Evolutionary conservation across 148 eudicot genomes (phyloP).

Genomic region (Camellia sinensis): DNA sequence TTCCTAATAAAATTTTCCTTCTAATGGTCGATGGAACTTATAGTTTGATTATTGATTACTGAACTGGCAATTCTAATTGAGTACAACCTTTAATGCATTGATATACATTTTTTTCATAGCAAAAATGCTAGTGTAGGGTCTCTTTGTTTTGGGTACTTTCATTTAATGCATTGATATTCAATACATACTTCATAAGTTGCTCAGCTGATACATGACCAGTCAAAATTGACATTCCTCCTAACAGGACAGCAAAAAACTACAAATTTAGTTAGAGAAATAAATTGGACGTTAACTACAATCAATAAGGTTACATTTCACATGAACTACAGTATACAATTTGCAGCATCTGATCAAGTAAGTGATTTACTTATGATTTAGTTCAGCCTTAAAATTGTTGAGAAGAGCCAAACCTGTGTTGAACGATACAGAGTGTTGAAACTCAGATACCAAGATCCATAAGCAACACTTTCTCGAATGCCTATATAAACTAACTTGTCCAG

Average conservation of each 20-base stretch:
- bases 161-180: too few relatives aligned
- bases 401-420: slow-evolving; percentile 46
- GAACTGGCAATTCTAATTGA: too few relatives aligned
- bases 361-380: background rate
- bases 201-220: slow-evolving; percentile 49
- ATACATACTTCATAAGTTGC: slow-evolving; percentile 49
- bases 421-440: slow-evolving; percentile 47
- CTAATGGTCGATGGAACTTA: too few relatives aligned
- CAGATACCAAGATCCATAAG: slow-evolving; percentile 49
- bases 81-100: too few relatives aligned
- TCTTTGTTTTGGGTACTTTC: too few relatives aligned
- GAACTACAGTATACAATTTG: background rate
- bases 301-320: background rate
- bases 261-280: background rate
- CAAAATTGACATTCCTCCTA: slow-evolving; percentile 49
- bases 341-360: background rate
- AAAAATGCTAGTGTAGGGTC: too few relatives aligned
- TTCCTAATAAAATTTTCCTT: too few relatives aligned
- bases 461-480: slow-evolving; percentile 43
- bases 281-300: background rate
- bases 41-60: too few relatives aligned
- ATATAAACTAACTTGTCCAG: slow-evolving; percentile 37
- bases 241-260: slow-evolving; percentile 44
- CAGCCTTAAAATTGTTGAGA: background rate
- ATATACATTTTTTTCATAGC: too few relatives aligned